Base-by-base conservation (phyloP, 73 alveolate species). In the Uronychia binucleata region DNA sequence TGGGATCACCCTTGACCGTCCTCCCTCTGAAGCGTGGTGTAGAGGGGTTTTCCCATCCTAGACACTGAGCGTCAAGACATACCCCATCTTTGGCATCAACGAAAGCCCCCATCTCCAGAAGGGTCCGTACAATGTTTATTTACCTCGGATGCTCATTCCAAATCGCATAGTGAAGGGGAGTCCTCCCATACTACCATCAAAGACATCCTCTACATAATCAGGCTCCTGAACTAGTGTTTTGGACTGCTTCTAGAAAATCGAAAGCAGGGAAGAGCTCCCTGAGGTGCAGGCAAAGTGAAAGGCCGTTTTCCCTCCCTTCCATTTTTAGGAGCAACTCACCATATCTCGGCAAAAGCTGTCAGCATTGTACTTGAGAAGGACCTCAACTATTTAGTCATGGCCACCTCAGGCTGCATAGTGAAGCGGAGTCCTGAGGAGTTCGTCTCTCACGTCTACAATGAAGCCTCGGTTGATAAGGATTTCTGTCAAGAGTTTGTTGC, bases 351-450 rank as follows among this genome's bases (percentile, higher is more conserved):
- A 97, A 74, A 80, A 88, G 31, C 93, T 89, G 84, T 97, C 98
- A 28, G 98, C 97, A 58, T 96, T 96, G 27, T 94, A 92, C 60
- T 93, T 93, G 31, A 96, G 74, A 58, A 96, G 83, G 77, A 87
- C 91, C 81, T 95, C 96, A 31, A 95, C 98, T 26, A 95, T 89
- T 28, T 92, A 89, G 34, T 89, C 96, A 93, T 97, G 97, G 30
- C 99, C 99, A 60, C 90, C 91, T 75, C 93, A 91, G 82, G 98
- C 89, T 5, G 99, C 99, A 46, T 94, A 86, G 86, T 96, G 99
- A 5, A 98, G 81, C 31, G 99, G 99, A 30, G 99, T 98, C 78
- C 98, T 87, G 19, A 96, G 88, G 33, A 95, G 90, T 86, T 95
- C 94, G 89, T 96, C 99, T 86, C 99, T 93, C 75, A 94, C 91